These are phyloP conservation scores for Xylaria bambusicola DNA, from an alignment of 495 filamentous ascomycete species.

Conservation along the genomic window DNA sequence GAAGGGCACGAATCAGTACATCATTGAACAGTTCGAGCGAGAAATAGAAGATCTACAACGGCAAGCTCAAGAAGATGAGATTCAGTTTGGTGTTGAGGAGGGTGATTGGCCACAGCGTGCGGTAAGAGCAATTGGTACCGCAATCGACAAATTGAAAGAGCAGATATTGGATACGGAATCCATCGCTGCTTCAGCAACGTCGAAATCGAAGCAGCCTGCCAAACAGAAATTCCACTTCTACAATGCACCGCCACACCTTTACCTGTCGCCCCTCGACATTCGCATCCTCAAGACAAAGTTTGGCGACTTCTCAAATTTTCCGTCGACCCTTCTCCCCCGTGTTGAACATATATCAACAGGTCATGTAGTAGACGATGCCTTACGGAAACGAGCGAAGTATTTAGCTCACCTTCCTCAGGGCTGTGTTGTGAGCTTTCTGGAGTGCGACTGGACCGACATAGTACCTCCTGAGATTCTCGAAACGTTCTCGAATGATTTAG, in stretches of 20 bases:
- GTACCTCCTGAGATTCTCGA: slow-evolving; percentile 74
- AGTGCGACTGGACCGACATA: slow-evolving; percentile 96
- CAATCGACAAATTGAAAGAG: slow-evolving; percentile 65
- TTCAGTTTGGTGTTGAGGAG: slow-evolving; percentile 87
- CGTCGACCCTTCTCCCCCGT: slow-evolving; percentile 84
- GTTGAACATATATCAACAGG: slow-evolving; percentile 91
- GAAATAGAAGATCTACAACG: slow-evolving; percentile 73
- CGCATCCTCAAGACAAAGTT: slow-evolving; percentile 91
- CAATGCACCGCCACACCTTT: slow-evolving; percentile 84
- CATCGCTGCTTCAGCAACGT: slow-evolving; percentile 1
- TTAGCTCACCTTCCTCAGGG: slow-evolving; percentile 88
- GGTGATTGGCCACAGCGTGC: slow-evolving; percentile 89
- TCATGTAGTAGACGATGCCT: slow-evolving; percentile 85
- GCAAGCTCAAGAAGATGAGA: slow-evolving; percentile 85
- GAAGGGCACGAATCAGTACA: slow-evolving; percentile 89
- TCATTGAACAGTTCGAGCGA: slow-evolving; percentile 72
- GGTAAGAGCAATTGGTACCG: slow-evolving; percentile 65
- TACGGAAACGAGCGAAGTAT: slow-evolving; percentile 87
- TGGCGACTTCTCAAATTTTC: slow-evolving; percentile 79
- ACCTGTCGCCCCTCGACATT: slow-evolving; percentile 91
- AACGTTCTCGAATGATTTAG: slow-evolving; percentile 73
- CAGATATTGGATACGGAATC: slow-evolving; percentile 10
- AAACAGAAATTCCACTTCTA: slow-evolving; percentile 78
- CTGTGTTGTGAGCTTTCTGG: slow-evolving; percentile 89
- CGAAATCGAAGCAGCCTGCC: slow-evolving; percentile 31